These are phyloP conservation scores for Phytopythium helicoides DNA, from an alignment of 352 stramenopile species.

Conservation along the genomic window DNA sequence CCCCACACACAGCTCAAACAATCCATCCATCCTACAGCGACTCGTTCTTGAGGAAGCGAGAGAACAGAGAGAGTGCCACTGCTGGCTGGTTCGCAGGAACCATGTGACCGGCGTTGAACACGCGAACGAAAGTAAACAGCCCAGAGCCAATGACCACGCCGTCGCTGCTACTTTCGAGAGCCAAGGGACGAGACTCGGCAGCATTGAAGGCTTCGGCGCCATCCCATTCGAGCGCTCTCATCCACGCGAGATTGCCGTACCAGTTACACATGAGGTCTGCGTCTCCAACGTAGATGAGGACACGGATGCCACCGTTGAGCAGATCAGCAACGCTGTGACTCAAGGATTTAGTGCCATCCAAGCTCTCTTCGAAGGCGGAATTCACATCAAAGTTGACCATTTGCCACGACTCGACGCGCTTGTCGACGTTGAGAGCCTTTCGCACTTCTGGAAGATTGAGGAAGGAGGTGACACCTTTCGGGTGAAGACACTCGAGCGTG, in stretches of 20 bases:
- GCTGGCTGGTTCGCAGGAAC: conserved; percentile 92
- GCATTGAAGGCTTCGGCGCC: conserved; percentile 86
- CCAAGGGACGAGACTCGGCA: conserved; percentile 27
- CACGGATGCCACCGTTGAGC: conserved; percentile 62
- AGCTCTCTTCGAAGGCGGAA: conserved; percentile 87
- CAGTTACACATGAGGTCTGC: conserved; percentile 98
- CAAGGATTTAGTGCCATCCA: conserved; percentile 83
- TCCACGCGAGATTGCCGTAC: conserved; percentile 95
- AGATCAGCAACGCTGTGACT: too few relatives aligned
- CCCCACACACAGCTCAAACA: too few relatives aligned
- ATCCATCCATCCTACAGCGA: too few relatives aligned
- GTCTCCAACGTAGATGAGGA: conserved; percentile 97
- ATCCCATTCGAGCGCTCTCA: conserved; percentile 89
- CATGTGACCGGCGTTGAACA: conserved; percentile 95
- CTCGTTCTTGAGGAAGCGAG: too few relatives aligned
- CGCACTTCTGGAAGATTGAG: conserved; percentile 60
- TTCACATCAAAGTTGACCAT: conserved; percentile 93
- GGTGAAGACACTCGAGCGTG: conserved; percentile 69
- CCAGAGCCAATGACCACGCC: conserved; percentile 9
- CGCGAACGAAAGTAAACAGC: conserved; percentile 89
- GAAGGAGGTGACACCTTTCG: conserved; percentile 60
- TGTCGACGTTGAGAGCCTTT: conserved; percentile 35
- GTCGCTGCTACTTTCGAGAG: too few relatives aligned
- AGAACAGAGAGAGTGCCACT: conserved; percentile 76
- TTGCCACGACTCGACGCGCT: conserved; percentile 73